These are phyloP conservation scores for Porphyrellus sp. DNA, from an alignment of 1,284 basidiomycete genomes.

Conservation along the genomic window DNA sequence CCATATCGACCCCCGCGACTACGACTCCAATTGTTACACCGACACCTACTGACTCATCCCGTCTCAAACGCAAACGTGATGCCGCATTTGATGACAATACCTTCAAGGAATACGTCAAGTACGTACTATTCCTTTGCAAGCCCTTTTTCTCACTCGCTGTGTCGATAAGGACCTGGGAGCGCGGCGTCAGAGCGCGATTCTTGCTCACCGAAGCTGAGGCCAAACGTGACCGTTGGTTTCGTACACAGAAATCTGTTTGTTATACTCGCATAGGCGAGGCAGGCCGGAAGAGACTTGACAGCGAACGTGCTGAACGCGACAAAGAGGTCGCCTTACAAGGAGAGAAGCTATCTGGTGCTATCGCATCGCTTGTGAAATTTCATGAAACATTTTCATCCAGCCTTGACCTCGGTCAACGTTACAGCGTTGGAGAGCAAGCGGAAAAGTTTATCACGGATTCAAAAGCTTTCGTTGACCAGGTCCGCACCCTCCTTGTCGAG, in stretches of 20 bases:
- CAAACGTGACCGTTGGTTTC: conserved; percentile 30
- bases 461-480: conserved; percentile 26
- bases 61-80: conserved; percentile 28
- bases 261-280: conserved; percentile 33
- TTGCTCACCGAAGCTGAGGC: conserved; percentile 29
- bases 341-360: conserved; percentile 28
- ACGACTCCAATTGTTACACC: conserved; percentile 11
- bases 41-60: conserved; percentile 22
- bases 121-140: conserved; percentile 1
- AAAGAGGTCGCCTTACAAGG: conserved; percentile 21
- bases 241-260: conserved; percentile 31
- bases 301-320: conserved; percentile 29
- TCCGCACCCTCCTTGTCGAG: conserved; percentile 25
- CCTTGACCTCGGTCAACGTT: conserved; percentile 32
- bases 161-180: conserved; percentile 29
- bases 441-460: conserved; percentile 26
- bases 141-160: not conserved
- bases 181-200: conserved; percentile 28
- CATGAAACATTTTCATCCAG: conserved; percentile 25
- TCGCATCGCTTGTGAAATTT: conserved; percentile 24
- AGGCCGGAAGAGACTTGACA: conserved; percentile 30
- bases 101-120: conserved; percentile 35
- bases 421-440: conserved; percentile 23
- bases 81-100: conserved; percentile 21
- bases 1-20: conserved; percentile 9